Base-by-base conservation (phyloP, 2,329 filamentous ascomycete genomes). In the Teratosphaeria nubilosa region DNA sequence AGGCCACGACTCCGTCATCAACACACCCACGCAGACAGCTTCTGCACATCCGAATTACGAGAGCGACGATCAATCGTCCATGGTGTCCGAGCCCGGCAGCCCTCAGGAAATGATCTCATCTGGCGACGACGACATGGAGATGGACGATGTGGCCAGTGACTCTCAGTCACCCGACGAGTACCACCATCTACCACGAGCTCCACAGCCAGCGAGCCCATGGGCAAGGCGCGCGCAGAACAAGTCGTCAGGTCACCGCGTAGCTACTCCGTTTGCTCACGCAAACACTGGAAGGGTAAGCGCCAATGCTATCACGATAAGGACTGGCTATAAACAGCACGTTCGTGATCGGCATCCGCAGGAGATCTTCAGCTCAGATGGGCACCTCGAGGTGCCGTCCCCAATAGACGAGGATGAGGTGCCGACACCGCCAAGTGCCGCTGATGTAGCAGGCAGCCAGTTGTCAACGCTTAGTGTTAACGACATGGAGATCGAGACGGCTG, bases 331-430 rank as follows among this genome's bases (percentile, higher is more conserved):
- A 41, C 60, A 67, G 24, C 68, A 70, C 56, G 54, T 70, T 45
- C 62, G 68, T n/a, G 59, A 60, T 32, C 68, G 69, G 20, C 69
- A 71, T 56, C 69, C 68, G 16, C 68, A 69, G 55, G 67, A 69
- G 37, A 65, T 61, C 56, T 53, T 59, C 25, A 63, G 59, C 60
- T 66, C 68, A 6, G 68, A 70, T 45, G 54, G 31, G 25, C 66
- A 65, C 31, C 63, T 69, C 13, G 68, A 69, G 54, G 66, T 71
- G 1, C 69, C 70, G 5, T 69, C 70, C 4, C 69, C 70, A 3
- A 69, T 72, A 27, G 69, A 69, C 55, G 70, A 72, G 56, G 68
- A 72, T 57, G 70, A 72, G 54, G 68, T 69, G 14, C 68, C 68
- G 3, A 71, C 70, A 20, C 69, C 66, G 37, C 67, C 68, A 5